These are phyloP conservation scores for Zymoseptoria tritici DNA, from an alignment of 2,329 filamentous ascomycete genomes.

Conservation along the genomic window DNA sequence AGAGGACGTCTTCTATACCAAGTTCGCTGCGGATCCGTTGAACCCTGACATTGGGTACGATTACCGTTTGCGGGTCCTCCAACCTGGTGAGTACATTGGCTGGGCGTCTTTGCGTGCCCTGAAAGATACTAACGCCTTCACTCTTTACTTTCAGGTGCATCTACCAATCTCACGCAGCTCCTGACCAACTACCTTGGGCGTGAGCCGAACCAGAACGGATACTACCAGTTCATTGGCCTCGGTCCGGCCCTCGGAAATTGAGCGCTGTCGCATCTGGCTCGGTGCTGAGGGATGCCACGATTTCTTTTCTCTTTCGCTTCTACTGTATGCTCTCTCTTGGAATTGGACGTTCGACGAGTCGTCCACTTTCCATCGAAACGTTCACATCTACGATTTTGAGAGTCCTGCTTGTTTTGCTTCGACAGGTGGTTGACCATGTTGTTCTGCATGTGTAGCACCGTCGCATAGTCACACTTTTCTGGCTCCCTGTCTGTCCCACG, in stretches of 20 bases:
- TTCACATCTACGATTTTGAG: too few relatives aligned
- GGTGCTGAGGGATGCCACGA: background rate
- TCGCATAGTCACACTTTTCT: too few relatives aligned
- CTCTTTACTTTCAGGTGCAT: background rate
- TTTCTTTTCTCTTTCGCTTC: background rate
- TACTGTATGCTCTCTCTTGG: background rate
- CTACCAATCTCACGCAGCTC: background rate
- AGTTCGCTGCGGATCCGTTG: background rate
- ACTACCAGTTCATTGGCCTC: background rate
- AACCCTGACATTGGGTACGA: background rate
- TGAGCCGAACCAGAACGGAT: background rate
- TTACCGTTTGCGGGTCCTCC: background rate
- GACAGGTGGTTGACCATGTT: too few relatives aligned
- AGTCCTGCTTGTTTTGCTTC: too few relatives aligned
- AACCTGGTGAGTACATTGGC: background rate
- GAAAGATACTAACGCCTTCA: background rate
- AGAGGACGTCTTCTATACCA: background rate
- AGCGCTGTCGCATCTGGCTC: background rate
- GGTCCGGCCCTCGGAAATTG: background rate
- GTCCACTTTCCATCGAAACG: background rate
- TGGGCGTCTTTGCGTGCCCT: background rate
- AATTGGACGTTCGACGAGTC: background rate
- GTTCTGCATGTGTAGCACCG: too few relatives aligned
- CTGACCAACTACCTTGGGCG: background rate
- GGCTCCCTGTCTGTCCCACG: too few relatives aligned